These are phyloP conservation scores for Alternaria dauci DNA, from an alignment of 2,329 filamentous ascomycete species.

Conservation along the genomic window DNA sequence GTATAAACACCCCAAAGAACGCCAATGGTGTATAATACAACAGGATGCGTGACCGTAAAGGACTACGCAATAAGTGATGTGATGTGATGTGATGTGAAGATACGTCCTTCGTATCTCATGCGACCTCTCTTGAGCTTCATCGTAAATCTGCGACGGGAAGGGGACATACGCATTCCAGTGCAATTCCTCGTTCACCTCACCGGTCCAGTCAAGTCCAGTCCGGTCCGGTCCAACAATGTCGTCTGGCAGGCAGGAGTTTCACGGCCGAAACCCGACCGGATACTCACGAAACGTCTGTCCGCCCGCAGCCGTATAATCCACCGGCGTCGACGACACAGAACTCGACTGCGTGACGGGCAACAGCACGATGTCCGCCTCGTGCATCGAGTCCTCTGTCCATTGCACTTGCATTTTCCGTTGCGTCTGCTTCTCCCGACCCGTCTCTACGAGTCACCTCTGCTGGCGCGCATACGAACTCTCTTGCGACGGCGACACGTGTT, in stretches of 20 bases:
- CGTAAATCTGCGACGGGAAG: conserved; percentile 11
- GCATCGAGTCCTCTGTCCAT: conserved; percentile 42
- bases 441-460: conserved; percentile 45
- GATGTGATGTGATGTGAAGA: background rate
- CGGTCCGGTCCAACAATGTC: no score
- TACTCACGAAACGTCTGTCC: conserved; percentile 3
- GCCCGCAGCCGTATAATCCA: conserved; percentile 28
- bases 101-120: background rate
- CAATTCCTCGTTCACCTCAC: no score
- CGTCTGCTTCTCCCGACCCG: conserved; percentile 37
- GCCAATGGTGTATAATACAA: conserved; percentile 11
- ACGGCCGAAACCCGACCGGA: conserved; percentile 2
- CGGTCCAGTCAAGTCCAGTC: no score
- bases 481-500: conserved; percentile 32
- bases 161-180: background rate
- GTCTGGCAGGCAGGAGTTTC: background rate
- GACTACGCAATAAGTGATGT: background rate
- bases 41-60: background rate
- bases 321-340: conserved; percentile 36
- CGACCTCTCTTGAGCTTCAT: background rate
- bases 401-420: conserved; percentile 49
- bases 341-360: conserved; percentile 40
- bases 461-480: conserved; percentile 37
- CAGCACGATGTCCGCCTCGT: conserved; percentile 46
- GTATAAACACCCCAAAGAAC: conserved; percentile 9